These are phyloP conservation scores for Aegilops longissima DNA, from an alignment of 176 grass and related monocot genomes.

Conservation along the genomic window DNA sequence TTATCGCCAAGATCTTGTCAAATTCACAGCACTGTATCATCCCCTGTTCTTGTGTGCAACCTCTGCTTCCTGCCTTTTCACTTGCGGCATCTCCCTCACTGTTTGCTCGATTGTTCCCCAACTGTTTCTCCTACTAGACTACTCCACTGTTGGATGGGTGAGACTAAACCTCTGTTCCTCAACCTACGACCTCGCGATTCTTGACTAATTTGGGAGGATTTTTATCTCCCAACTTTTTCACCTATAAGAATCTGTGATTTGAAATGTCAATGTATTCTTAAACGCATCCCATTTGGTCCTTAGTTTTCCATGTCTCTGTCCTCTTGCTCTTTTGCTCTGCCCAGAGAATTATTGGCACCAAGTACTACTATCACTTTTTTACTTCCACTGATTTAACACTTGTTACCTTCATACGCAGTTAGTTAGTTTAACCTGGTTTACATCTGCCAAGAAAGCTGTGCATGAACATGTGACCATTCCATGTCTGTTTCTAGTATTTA, in stretches of 20 bases:
- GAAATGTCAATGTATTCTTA: constrained; percentile 28
- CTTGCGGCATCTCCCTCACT: not conserved
- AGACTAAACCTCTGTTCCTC: not conserved
- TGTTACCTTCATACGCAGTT: too few species aligned
- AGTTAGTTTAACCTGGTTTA: too few species aligned
- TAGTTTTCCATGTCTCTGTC: not conserved
- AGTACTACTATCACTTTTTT: not conserved
- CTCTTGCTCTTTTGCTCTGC: not conserved
- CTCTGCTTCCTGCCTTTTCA: not conserved
- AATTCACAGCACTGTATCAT: not conserved
- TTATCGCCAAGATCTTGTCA: not conserved
- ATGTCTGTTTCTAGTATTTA: not conserved
- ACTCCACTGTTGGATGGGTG: constrained; percentile 14
- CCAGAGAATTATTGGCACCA: not conserved
- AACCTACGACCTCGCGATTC: not conserved
- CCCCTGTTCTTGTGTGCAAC: not conserved
- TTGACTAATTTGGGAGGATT: not conserved
- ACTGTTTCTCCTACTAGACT: constrained; percentile 11
- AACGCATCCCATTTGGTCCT: not conserved
- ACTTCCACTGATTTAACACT: too few species aligned
- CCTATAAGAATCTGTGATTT: constrained; percentile 31
- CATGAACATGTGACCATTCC: constrained; percentile 14
- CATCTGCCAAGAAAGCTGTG: too few species aligned
- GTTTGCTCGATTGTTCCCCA: not conserved
- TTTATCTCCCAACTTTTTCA: too few species aligned